Conservation (phyloP, 2,329 filamentous ascomycete genomes). For the Phaeosphaeria sp. region DNA sequence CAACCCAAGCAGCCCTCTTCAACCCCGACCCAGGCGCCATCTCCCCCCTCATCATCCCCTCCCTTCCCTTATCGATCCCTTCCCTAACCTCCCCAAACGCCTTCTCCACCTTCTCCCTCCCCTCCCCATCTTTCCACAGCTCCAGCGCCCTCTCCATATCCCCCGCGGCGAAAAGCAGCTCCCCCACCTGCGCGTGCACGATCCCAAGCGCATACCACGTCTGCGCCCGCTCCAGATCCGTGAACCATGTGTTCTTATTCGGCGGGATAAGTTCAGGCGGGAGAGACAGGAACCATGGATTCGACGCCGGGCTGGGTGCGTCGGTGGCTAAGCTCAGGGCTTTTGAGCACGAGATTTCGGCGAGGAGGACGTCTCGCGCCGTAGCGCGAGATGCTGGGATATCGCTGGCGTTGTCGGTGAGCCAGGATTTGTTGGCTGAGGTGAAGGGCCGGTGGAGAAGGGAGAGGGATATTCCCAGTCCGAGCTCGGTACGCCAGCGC, state of each 20-base stretch:
- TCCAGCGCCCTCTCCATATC: slow-evolving; percentile 40
- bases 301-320: slow-evolving; percentile 31
- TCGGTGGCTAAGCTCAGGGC: slow-evolving; percentile 37
- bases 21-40: slow-evolving; percentile 34
- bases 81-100: slow-evolving; percentile 37
- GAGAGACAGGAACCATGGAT: slow-evolving; percentile 39
- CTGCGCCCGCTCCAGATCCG: slow-evolving; percentile 32
- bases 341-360: slow-evolving; percentile 30
- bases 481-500: slow-evolving; percentile 39
- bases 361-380: slow-evolving; percentile 28
- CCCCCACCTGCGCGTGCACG: slow-evolving; percentile 37
- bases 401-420: slow-evolving; percentile 2
- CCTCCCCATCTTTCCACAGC: slow-evolving; percentile 18
- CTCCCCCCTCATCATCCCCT: slow-evolving; percentile 32
- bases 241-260: slow-evolving; percentile 38
- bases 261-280: slow-evolving; percentile 42
- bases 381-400: slow-evolving; percentile 7
- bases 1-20: slow-evolving; percentile 28
- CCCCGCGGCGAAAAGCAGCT: slow-evolving; percentile 43
- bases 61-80: slow-evolving; percentile 35
- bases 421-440: slow-evolving; percentile 17
- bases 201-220: slow-evolving; percentile 38
- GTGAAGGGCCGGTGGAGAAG: slow-evolving; percentile 16
- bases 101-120: slow-evolving; percentile 21
- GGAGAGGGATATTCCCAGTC: slow-evolving; percentile 28